These are phyloP conservation scores for Isoetes engelmannii DNA, from an alignment of 83 land plant genomes.

Conservation along the genomic window DNA sequence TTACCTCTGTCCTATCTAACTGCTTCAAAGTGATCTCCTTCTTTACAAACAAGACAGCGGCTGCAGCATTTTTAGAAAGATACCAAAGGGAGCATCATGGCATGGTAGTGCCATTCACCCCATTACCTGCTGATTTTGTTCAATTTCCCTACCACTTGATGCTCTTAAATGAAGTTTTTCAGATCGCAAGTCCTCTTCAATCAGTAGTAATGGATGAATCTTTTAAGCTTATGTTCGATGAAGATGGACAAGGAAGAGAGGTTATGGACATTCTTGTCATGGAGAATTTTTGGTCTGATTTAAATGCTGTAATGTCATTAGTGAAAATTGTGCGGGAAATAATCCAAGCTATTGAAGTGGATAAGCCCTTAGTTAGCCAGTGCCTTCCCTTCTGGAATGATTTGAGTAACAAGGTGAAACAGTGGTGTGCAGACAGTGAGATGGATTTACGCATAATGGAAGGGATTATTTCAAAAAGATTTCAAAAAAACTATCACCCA, in stretches of 20 bases:
- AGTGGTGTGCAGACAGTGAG: background rate
- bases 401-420: constrained; percentile 4
- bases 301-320: constrained; percentile 1
- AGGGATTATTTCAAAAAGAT: background rate
- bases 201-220: background rate
- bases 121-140: too few relatives aligned
- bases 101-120: background rate
- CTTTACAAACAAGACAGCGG: background rate
- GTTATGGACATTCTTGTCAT: background rate
- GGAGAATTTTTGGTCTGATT: constrained; percentile 5
- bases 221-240: constrained; percentile 7
- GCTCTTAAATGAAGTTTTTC: background rate
- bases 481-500: constrained; percentile 4
- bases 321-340: background rate
- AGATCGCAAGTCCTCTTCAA: background rate
- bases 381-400: constrained; percentile 16
- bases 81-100: background rate
- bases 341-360: constrained; percentile 7
- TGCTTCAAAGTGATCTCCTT: background rate
- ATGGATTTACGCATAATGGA: background rate
- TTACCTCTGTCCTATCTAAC: background rate
- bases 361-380: constrained; percentile 15
- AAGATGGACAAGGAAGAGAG: background rate
- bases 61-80: background rate
- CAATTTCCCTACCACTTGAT: background rate